Base-by-base conservation (phyloP, 202 grass and related monocot genomes). In the Panicum virgatum region DNA sequence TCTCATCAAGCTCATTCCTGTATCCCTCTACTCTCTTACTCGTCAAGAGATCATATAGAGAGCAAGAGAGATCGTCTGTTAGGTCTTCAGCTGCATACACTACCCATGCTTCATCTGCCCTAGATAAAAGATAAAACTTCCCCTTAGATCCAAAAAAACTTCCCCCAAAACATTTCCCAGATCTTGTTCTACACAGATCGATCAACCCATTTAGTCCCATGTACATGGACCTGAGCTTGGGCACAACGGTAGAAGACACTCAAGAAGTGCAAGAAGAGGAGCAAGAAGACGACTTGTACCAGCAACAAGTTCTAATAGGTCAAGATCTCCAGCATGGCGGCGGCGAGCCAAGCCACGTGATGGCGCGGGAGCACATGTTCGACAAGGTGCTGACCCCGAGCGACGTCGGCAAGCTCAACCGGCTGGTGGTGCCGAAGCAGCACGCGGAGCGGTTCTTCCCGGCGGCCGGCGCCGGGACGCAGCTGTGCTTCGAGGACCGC, bases 331-430 rank as follows among this genome's bases (percentile, higher is more conserved):
- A 22, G 6, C 75, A 30, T 34, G 54, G 43, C 54, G 66, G 44
- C 63, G 13, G 82, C 15, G 51, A 36, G 48, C 66, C 42, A 9
- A 26, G 48, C 38, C 18, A 34, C 25, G 52, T 26, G 11, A 39
- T 48, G 66, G 80, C 85, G 23, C 78, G 76, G 27, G 84, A 94
- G 84, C 87, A 84, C 43, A 87, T 94, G 92, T 94, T 94, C 66
- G 81, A 94, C 78, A 94, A 94, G 83, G 92, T 88, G n/a, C 83
- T 96, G 66, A 96, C 93, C 16, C 90, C 93, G 20, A 96, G 93
- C 71, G 93, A 96, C 46, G 93, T 96, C 27, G 89, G 92, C 79
- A 94, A 94, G 84, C 90, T 96, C 72, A 96, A 96, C 90, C 88
- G 90, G 15, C 90, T 96, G 32, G 93, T 96, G 18, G 89, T 96